phyloP scores from a whole-genome alignment of 208 protist genomes.

The Leishmania gerbilli region DNA sequence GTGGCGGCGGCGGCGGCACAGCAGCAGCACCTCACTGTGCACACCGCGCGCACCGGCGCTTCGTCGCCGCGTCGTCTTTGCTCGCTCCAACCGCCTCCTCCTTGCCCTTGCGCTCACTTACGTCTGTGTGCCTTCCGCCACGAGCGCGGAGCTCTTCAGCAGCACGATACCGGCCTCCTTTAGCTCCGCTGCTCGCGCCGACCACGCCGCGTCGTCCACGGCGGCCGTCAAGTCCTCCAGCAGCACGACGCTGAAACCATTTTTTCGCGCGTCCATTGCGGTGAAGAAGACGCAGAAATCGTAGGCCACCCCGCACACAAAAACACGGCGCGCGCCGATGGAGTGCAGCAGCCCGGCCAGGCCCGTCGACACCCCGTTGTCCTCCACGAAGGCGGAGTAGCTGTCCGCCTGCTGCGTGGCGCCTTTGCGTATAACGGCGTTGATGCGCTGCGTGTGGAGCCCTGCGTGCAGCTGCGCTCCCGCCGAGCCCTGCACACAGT shows the following conservation, averaged over 20 bases:
- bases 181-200: conserved; percentile 9
- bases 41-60: not conserved
- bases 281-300: conserved; percentile 78
- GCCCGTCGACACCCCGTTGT: conserved; percentile 34
- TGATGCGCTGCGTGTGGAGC: conserved; percentile 25
- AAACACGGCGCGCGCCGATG: conserved; percentile 52
- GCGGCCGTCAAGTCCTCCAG: conserved; percentile 51
- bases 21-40: not conserved
- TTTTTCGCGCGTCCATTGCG: conserved; percentile 44
- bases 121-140: not conserved
- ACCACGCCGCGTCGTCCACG: conserved; percentile 22
- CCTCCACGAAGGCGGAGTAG: conserved; percentile 72
- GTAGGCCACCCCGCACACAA: conserved; percentile 65
- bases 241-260: conserved; percentile 53
- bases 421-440: conserved; percentile 48
- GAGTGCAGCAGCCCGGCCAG: conserved; percentile 43
- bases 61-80: not conserved
- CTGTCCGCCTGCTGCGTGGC: conserved; percentile 35
- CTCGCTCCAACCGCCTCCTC: not conserved
- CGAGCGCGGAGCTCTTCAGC: not conserved
- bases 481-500: conserved; percentile 51
- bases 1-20: not conserved
- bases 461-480: conserved; percentile 47
- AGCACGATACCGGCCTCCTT: conserved; percentile 5
- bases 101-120: not conserved